Percentiles rank a stretch among this genome's conserved stretches.
phyloP scores from a whole-genome alignment of 495 filamentous ascomycete species.

The Tuber brumale region DNA sequence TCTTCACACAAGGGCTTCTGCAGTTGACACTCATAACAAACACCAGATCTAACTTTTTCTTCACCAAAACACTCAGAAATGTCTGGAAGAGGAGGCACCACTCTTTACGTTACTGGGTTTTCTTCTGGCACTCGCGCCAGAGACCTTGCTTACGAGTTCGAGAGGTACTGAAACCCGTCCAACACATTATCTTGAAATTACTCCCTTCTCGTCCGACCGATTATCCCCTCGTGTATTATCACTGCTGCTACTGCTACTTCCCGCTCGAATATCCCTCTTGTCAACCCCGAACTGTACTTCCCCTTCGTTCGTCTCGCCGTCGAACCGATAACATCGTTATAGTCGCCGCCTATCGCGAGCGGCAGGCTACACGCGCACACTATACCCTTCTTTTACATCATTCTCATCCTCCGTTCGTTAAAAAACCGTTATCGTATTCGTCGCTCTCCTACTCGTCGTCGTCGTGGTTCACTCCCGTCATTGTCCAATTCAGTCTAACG shows the following conservation, averaged over 20 bases:
- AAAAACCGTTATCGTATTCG: conserved; percentile 24
- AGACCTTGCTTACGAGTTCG: conserved; percentile 99
- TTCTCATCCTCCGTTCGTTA: conserved; percentile 38
- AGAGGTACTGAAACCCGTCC: conserved; percentile 65
- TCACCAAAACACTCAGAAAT: conserved; percentile 49
- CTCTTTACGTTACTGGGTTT: conserved; percentile 92
- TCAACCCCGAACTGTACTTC: conserved; percentile 40
- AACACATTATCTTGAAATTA: conserved; percentile 24
- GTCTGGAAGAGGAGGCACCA: conserved; percentile 86
- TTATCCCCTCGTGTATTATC: conserved; percentile 47
- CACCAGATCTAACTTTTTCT: conserved; percentile 8
- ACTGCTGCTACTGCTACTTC: conserved; percentile 44
- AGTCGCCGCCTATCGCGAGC: conserved; percentile 33
- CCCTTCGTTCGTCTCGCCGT: conserved; percentile 39
- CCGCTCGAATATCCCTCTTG: conserved; percentile 39
- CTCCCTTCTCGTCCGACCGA: conserved; percentile 43
- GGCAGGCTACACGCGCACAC: conserved; percentile 25
- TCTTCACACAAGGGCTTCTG: conserved; percentile 12
- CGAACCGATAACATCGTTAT: conserved; percentile 42
- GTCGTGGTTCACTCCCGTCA: conserved; percentile 19
- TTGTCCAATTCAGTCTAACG: conserved; percentile 33
- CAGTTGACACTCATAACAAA: conserved; percentile 13
- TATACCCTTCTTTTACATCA: conserved; percentile 40
- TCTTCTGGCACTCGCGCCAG: conserved; percentile 98
- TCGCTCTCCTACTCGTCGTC: conserved; percentile 40